These are phyloP conservation scores for Jaltomata sinuosa DNA, from an alignment of 257 asterid species.

Conservation along the genomic window DNA sequence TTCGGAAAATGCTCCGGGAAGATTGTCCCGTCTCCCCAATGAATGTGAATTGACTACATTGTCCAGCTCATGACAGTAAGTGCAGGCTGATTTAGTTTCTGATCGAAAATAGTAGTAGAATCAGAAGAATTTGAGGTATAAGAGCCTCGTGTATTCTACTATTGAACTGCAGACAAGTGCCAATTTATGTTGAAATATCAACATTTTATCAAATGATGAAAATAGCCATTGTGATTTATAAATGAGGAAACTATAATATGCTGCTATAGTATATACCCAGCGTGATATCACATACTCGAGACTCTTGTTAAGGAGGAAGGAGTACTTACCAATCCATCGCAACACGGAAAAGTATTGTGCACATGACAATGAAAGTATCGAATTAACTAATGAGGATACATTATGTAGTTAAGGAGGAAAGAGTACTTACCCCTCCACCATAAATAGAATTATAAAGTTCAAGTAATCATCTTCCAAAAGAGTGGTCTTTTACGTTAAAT, in stretches of 20 bases:
- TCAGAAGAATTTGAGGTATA: neutral
- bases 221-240: neutral
- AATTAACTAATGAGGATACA: no score
- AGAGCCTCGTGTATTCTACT: neutral
- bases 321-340: no score
- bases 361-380: no score
- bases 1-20: slow-evolving; percentile 65
- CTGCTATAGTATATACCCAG: neutral
- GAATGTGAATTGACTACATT: neutral
- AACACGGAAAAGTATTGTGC: no score
- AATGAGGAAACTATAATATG: neutral
- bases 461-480: no score
- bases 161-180: neutral
- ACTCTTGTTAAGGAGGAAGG: no score
- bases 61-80: neutral
- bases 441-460: neutral
- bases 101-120: neutral
- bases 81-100: neutral
- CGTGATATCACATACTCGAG: no score
- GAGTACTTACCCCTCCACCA: no score
- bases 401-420: no score
- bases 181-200: neutral
- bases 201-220: neutral
- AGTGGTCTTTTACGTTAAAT: neutral
- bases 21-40: slow-evolving; percentile 36